These are phyloP conservation scores for Fusarium cyanostomum DNA, from an alignment of 2,329 filamentous ascomycete genomes.

Conservation along the genomic window DNA sequence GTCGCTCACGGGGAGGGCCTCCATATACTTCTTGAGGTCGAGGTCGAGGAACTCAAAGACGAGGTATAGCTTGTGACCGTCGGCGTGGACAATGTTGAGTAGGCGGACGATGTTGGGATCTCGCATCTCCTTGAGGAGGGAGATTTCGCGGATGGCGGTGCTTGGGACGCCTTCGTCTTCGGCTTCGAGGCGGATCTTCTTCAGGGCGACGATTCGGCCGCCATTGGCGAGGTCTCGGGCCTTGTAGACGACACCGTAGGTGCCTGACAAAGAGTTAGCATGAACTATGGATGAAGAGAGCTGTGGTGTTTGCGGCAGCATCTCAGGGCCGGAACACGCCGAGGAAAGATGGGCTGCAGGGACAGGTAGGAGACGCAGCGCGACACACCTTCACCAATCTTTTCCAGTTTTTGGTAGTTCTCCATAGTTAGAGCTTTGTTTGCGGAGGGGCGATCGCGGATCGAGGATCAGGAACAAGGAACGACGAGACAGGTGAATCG, in stretches of 20 bases:
- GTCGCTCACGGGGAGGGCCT: slow-evolving; percentile 83
- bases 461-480: slow-evolving; percentile 14
- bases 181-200: slow-evolving; percentile 94
- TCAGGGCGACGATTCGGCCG: slow-evolving; percentile 88
- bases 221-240: slow-evolving; percentile 83
- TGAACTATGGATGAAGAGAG: neutral
- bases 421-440: slow-evolving; percentile 68
- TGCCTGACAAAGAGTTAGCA: slow-evolving; percentile 64
- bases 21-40: slow-evolving; percentile 97
- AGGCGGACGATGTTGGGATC: slow-evolving; percentile 90
- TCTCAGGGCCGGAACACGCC: neutral
- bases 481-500: slow-evolving; percentile 17
- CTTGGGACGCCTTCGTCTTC: slow-evolving; percentile 94
- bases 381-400: slow-evolving; percentile 96
- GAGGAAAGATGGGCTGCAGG: neutral
- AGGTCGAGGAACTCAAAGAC: slow-evolving; percentile 92
- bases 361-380: slow-evolving; percentile 40
- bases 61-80: slow-evolving; percentile 93
- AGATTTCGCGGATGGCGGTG: slow-evolving; percentile 94
- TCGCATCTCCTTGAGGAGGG: slow-evolving; percentile 92
- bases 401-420: slow-evolving; percentile 96
- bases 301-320: slow-evolving; percentile 4
- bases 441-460: slow-evolving; percentile 12
- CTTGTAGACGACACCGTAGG: slow-evolving; percentile 96
- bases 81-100: slow-evolving; percentile 92